These are phyloP conservation scores for Dothideomycetes sp. DNA, from an alignment of 2,329 filamentous ascomycete genomes.

Conservation along the genomic window DNA sequence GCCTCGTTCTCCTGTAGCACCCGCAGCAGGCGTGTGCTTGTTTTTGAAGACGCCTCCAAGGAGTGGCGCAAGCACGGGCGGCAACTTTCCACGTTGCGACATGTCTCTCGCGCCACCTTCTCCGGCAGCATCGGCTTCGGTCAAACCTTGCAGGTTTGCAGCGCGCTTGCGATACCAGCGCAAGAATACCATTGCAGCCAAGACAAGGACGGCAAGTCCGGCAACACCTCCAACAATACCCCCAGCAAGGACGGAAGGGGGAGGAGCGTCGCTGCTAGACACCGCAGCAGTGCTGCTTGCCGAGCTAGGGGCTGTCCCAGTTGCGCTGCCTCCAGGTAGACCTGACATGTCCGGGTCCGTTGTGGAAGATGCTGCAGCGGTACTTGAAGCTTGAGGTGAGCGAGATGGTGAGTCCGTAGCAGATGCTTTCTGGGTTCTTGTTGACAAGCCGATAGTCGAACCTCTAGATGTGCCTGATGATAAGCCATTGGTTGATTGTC, in stretches of 20 bases:
- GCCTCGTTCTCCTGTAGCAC: conserved; percentile 28
- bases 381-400: neutral
- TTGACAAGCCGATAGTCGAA: neutral
- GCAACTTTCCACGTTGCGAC: conserved; percentile 31
- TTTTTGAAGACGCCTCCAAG: conserved; percentile 15
- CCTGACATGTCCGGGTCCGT: neutral
- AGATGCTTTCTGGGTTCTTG: neutral
- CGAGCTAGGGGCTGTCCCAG: conserved; percentile 7
- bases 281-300: conserved; percentile 6
- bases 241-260: conserved; percentile 48
- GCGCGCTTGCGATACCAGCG: conserved; percentile 39
- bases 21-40: conserved; percentile 2
- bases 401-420: neutral
- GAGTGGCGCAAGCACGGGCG: conserved; percentile 21
- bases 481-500: too few relatives aligned
- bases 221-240: conserved; percentile 55
- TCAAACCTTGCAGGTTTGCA: conserved; percentile 24
- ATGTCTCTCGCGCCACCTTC: conserved; percentile 26
- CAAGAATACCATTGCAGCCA: conserved; percentile 44
- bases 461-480: too few relatives aligned
- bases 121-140: conserved; percentile 18
- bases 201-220: conserved; percentile 43
- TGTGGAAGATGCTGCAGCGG: neutral
- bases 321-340: neutral
- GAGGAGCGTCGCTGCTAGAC: conserved; percentile 23